phyloP scores from a whole-genome alignment of 768 basidiomycete genomes.

The Mrakia blollopis region DNA sequence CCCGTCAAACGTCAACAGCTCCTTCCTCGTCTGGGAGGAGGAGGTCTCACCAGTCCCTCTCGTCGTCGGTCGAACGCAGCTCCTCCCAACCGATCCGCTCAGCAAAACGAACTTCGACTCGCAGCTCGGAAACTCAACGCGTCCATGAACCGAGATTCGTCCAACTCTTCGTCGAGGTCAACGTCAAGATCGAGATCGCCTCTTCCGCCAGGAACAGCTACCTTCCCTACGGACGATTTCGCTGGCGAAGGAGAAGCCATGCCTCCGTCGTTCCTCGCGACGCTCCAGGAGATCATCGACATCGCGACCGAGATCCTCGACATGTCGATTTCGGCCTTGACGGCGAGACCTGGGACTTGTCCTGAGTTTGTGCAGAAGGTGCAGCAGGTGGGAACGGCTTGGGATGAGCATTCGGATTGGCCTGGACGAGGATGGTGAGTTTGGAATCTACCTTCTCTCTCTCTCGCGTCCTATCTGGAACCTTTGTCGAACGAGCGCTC shows the following conservation, averaged over 20 bases:
- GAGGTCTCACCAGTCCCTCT: constrained; percentile 34
- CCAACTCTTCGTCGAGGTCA: constrained; percentile 64
- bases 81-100: background rate
- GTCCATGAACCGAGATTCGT: constrained; percentile 21
- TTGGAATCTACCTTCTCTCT: background rate
- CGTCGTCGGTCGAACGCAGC: constrained; percentile 36
- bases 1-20: constrained; percentile 32
- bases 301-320: constrained; percentile 92
- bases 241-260: constrained; percentile 17
- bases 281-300: constrained; percentile 83
- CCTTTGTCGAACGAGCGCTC: no score
- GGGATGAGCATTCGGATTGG: constrained; percentile 98
- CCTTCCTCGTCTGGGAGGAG: constrained; percentile 33
- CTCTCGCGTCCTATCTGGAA: no score
- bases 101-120: constrained; percentile 7
- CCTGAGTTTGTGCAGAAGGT: constrained; percentile 82
- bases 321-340: constrained; percentile 79
- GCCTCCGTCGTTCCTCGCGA: constrained; percentile 59
- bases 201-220: constrained; percentile 60
- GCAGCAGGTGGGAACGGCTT: constrained; percentile 83
- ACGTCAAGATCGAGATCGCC: constrained; percentile 93
- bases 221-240: background rate
- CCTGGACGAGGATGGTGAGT: constrained; percentile 83
- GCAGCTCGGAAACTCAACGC: constrained; percentile 8
- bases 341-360: constrained; percentile 75